Evolutionary conservation across 108 stramenopile species (phyloP).

Genomic region (Skeletonema potamos): DNA sequence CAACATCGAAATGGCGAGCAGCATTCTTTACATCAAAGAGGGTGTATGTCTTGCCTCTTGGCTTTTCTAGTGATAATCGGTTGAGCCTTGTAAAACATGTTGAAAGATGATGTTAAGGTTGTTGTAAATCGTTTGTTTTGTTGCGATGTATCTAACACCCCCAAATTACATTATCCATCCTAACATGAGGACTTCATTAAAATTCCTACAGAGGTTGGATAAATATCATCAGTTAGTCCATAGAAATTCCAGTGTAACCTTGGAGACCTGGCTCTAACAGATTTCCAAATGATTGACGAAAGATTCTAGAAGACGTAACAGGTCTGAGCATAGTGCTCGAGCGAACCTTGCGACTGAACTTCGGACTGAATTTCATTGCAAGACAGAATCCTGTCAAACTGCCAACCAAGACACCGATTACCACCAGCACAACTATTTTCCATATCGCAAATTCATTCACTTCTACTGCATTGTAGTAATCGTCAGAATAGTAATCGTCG

Average conservation of each 20-base stretch:
- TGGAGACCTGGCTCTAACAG: constrained; percentile 12
- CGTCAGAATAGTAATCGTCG: constrained; percentile 56
- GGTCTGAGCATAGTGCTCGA: constrained; percentile 22
- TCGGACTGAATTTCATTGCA: constrained; percentile 55
- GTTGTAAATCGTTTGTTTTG: no score
- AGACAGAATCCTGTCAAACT: constrained; percentile 57
- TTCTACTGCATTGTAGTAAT: constrained; percentile 43
- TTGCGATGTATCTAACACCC: no score
- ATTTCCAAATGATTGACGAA: constrained; percentile 26
- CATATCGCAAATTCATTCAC: constrained; percentile 21
- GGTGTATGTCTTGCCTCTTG: no score
- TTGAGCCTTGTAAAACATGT: no score
- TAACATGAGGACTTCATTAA: no score
- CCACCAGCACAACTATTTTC: constrained; percentile 35
- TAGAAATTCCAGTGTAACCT: background rate
- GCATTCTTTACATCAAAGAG: no score
- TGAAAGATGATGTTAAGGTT: no score
- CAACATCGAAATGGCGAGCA: no score
- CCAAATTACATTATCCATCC: no score
- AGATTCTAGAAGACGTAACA: constrained; percentile 3
- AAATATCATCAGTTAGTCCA: background rate
- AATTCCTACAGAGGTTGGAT: background rate
- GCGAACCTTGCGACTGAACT: constrained; percentile 21
- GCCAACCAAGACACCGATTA: constrained; percentile 49
- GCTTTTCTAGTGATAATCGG: no score